These are phyloP conservation scores for Quercus rubra DNA, from an alignment of 306 rosid genomes.

Conservation along the genomic window DNA sequence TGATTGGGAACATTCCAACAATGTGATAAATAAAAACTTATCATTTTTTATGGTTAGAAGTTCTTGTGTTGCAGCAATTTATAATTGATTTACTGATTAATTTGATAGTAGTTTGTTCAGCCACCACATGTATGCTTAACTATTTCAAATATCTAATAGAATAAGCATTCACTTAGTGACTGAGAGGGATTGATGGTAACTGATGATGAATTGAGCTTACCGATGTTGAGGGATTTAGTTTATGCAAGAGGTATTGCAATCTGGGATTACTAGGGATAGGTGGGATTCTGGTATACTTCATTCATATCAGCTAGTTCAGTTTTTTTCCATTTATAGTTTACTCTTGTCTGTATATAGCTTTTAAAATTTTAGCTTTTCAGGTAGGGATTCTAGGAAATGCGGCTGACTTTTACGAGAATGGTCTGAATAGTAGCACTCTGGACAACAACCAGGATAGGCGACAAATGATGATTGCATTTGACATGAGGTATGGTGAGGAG, in stretches of 20 bases:
- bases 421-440: conserved; percentile 41
- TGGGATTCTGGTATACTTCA: conserved; percentile 21
- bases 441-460: conserved; percentile 78
- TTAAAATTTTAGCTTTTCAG: conserved; percentile 35
- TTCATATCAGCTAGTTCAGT: conserved; percentile 1
- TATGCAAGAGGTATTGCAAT: conserved; percentile 12
- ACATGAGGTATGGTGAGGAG: conserved; percentile 72
- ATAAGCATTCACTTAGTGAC: background rate
- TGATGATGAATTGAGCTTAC: background rate
- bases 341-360: conserved; percentile 9
- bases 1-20: background rate
- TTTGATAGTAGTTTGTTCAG: background rate
- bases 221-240: conserved; percentile 4
- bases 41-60: background rate
- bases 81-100: background rate
- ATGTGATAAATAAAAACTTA: background rate
- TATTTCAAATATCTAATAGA: background rate
- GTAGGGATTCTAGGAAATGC: conserved; percentile 95
- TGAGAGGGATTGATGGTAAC: conserved; percentile 4
- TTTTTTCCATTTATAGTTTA: background rate
- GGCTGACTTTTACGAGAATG: conserved; percentile 69
- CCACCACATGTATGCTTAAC: background rate
- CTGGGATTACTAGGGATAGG: conserved; percentile 13
- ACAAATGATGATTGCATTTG: conserved; percentile 98
- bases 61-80: background rate